Percentiles rank a stretch among this genome's conserved stretches.
Evolutionary conservation across 371 early-diverging fungal genomes (phyloP).

Genomic region (Chytridium lagenaria): DNA sequence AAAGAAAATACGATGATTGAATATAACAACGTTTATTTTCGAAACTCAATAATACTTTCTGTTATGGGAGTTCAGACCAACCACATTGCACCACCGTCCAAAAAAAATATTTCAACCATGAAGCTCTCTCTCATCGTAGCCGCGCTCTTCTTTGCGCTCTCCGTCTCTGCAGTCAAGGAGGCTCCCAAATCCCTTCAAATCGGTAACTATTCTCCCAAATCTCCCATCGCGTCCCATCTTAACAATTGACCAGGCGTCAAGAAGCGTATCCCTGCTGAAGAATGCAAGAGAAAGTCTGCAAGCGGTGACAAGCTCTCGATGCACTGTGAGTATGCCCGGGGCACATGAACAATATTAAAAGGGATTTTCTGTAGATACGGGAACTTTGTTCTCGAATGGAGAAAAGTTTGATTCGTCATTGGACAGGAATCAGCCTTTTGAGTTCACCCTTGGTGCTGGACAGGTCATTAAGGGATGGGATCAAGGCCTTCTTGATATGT

Average conservation of each 20-base stretch:
- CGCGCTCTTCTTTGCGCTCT: not conserved
- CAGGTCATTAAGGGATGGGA: conserved; percentile 75
- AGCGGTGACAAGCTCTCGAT: conserved; percentile 42
- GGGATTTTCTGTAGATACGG: conserved; percentile 29
- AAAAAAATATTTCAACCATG: conserved; percentile 8
- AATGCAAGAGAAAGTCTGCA: conserved; percentile 38
- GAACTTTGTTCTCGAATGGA: conserved; percentile 62
- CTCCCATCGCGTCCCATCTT: not conserved
- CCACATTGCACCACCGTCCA: not conserved
- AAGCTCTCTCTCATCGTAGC: not conserved
- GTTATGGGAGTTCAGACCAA: too few relatives aligned
- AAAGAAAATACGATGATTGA: not conserved
- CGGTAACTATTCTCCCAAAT: not conserved
- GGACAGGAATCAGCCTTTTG: conserved; percentile 74
- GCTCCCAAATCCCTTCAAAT: conserved; percentile 21
- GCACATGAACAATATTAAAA: not conserved
- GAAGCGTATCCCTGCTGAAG: conserved; percentile 34
- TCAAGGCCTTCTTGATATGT: conserved; percentile 82
- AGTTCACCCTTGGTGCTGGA: conserved; percentile 68
- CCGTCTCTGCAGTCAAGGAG: conserved; percentile 5
- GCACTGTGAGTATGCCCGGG: conserved; percentile 24
- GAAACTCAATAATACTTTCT: too few relatives aligned
- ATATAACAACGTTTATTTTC: too few relatives aligned
- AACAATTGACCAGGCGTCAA: conserved; percentile 34
- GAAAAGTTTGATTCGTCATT: conserved; percentile 78